Conservation (phyloP, 2,329 filamentous ascomycete species). For the Aspergillus terreus region DNA sequence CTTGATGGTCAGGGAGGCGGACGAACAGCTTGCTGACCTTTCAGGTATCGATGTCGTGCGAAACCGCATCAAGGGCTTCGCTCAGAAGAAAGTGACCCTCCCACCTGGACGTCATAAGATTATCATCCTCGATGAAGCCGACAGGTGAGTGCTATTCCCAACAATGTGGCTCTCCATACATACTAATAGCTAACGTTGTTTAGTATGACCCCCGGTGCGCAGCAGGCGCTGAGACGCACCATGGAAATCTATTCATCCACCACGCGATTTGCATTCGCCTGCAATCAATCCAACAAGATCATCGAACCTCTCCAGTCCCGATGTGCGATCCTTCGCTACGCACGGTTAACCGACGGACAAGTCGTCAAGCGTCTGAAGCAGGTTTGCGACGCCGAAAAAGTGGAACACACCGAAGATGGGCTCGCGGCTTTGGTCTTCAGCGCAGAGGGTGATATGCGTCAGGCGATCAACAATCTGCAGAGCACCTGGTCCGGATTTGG, state of each 20-base stretch:
- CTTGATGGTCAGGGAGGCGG: no score
- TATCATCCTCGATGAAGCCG: conserved; percentile 95
- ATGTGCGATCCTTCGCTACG: conserved; percentile 92
- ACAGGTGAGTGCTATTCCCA: conserved; percentile 52
- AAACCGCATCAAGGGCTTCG: conserved; percentile 96
- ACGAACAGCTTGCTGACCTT: no score
- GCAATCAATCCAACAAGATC: conserved; percentile 98
- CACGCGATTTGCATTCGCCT: conserved; percentile 94
- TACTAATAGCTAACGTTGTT: conserved; percentile 1
- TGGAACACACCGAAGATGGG: conserved; percentile 88
- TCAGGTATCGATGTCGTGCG: conserved; percentile 92
- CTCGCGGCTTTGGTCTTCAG: conserved; percentile 95
- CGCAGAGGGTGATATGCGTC: conserved; percentile 96
- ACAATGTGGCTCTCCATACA: background rate
- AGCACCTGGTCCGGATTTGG: conserved; percentile 91
- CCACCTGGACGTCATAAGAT: conserved; percentile 89
- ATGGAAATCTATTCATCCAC: conserved; percentile 99
- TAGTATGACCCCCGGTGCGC: conserved; percentile 90
- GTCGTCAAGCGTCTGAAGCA: conserved; percentile 87
- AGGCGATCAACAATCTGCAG: conserved; percentile 98
- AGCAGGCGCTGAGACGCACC: conserved; percentile 88
- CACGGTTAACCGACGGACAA: conserved; percentile 86
- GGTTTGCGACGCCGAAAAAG: conserved; percentile 87
- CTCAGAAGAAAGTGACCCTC: conserved; percentile 97
- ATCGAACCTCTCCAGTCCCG: conserved; percentile 98